Conservation (phyloP, 352 stramenopile genomes). For the Globisporangium viniferum region DNA sequence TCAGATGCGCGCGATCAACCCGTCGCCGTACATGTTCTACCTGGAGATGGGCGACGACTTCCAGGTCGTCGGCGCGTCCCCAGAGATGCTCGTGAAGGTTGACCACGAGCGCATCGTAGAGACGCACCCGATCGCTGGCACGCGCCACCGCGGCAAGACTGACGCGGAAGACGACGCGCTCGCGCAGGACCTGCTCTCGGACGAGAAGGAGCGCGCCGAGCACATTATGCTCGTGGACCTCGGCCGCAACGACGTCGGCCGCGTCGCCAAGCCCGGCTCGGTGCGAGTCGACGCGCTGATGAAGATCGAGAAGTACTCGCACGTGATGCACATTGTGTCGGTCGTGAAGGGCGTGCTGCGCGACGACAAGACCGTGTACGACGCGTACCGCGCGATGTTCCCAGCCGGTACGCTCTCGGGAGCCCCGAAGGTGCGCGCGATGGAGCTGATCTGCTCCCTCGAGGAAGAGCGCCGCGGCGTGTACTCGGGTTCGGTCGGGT, state of each 20-base stretch:
- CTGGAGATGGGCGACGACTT: slow-evolving; percentile 83
- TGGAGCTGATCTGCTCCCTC: slow-evolving; percentile 87
- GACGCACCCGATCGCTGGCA: slow-evolving; percentile 89
- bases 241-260: slow-evolving; percentile 87
- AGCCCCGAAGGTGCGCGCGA: slow-evolving; percentile 87
- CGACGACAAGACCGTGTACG: slow-evolving; percentile 80
- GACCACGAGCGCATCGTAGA: slow-evolving; percentile 80
- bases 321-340: slow-evolving; percentile 92
- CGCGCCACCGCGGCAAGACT: slow-evolving; percentile 76
- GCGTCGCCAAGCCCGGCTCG: slow-evolving; percentile 75
- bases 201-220: slow-evolving; percentile 89
- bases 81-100: slow-evolving; percentile 90
- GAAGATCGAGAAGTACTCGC: slow-evolving; percentile 91
- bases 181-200: slow-evolving; percentile 68
- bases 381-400: slow-evolving; percentile 89
- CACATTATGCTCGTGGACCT: slow-evolving; percentile 93
- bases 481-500: slow-evolving; percentile 87
- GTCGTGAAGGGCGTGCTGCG: slow-evolving; percentile 83
- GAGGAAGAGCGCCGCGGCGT: slow-evolving; percentile 79
- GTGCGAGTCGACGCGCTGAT: slow-evolving; percentile 86
- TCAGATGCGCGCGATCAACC: slow-evolving; percentile 88
- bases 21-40: slow-evolving; percentile 90
- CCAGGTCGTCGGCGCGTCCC: slow-evolving; percentile 83
- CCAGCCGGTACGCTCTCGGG: slow-evolving; percentile 84
- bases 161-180: slow-evolving; percentile 86